A percentile compares a stretch with the other conserved stretches of the same genome.
Evolutionary conservation across 495 filamentous ascomycete species (phyloP).

Genomic region (Aspergillus wentii): DNA sequence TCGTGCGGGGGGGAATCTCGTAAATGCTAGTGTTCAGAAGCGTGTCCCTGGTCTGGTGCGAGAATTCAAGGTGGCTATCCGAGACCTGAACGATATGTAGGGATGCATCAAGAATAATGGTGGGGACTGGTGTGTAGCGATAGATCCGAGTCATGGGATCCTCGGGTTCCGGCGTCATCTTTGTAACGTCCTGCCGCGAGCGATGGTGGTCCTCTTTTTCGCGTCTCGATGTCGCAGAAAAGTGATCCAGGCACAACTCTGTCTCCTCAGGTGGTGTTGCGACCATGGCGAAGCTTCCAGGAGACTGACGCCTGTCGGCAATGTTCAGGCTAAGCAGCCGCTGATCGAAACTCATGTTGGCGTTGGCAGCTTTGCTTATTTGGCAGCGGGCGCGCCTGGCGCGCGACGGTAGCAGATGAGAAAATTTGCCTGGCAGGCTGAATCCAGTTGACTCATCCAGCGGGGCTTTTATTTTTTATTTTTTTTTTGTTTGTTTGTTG

Average conservation of each 20-base stretch:
- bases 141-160: constrained; percentile 31
- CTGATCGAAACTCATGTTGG: constrained; percentile 18
- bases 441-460: too few relatives aligned
- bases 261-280: constrained; percentile 22
- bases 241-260: constrained; percentile 6
- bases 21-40: constrained; percentile 41
- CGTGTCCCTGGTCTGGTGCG: constrained; percentile 28
- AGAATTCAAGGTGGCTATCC: constrained; percentile 38
- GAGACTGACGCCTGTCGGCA: constrained; percentile 7
- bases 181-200: neutral
- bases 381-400: too few relatives aligned
- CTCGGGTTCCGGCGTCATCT: neutral
- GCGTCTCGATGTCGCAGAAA: too few relatives aligned
- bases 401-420: too few relatives aligned
- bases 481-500: too few relatives aligned
- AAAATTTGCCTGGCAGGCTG: too few relatives aligned
- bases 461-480: too few relatives aligned
- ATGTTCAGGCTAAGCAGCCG: constrained; percentile 22
- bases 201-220: neutral
- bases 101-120: constrained; percentile 43
- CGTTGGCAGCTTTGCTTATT: constrained; percentile 4
- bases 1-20: constrained; percentile 23
- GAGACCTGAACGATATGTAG: constrained; percentile 45
- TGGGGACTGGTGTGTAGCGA: constrained; percentile 45
- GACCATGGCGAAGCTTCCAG: constrained; percentile 11